These are phyloP conservation scores for Rhododendron griersonianum DNA, from an alignment of 148 eudicot species.

Conservation along the genomic window DNA sequence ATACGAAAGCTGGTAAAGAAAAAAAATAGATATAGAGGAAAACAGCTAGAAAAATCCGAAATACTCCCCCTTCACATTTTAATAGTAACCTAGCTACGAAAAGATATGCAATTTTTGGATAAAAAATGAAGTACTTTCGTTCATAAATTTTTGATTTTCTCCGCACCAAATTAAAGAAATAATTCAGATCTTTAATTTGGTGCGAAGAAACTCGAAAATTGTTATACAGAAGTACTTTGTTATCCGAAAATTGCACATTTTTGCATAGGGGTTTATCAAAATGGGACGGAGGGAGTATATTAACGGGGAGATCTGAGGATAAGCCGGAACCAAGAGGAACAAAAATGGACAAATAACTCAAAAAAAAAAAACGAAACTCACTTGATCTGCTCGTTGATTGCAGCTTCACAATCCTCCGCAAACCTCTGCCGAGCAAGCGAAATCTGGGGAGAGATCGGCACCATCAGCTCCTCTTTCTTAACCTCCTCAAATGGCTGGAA, in stretches of 20 bases:
- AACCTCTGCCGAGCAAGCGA: constrained; percentile 69
- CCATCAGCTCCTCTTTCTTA: constrained; percentile 44
- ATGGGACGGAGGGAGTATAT: neutral
- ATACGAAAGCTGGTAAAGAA: neutral
- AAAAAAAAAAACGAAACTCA: constrained; percentile 19
- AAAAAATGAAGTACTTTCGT: too few relatives aligned
- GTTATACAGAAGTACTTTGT: too few relatives aligned
- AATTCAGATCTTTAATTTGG: too few relatives aligned
- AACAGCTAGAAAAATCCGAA: neutral
- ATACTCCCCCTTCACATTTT: too few relatives aligned
- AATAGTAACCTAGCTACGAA: too few relatives aligned
- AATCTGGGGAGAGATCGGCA: constrained; percentile 39
- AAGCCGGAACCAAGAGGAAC: neutral
- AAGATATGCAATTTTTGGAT: neutral
- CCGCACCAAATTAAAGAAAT: too few relatives aligned
- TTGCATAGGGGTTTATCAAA: too few relatives aligned
- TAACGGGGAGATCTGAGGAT: neutral
- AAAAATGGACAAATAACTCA: neutral
- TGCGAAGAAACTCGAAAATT: too few relatives aligned
- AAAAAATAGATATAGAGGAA: neutral
- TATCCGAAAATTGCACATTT: too few relatives aligned
- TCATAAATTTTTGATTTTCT: too few relatives aligned
- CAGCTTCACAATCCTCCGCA: constrained; percentile 56
- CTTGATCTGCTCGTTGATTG: constrained; percentile 90
- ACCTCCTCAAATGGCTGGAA: constrained; percentile 88